A percentile compares a stretch with the other conserved stretches of the same genome.
Evolutionary conservation across 2,329 filamentous ascomycete genomes (phyloP).

Genomic region (Apiospora kogelbergensis): DNA sequence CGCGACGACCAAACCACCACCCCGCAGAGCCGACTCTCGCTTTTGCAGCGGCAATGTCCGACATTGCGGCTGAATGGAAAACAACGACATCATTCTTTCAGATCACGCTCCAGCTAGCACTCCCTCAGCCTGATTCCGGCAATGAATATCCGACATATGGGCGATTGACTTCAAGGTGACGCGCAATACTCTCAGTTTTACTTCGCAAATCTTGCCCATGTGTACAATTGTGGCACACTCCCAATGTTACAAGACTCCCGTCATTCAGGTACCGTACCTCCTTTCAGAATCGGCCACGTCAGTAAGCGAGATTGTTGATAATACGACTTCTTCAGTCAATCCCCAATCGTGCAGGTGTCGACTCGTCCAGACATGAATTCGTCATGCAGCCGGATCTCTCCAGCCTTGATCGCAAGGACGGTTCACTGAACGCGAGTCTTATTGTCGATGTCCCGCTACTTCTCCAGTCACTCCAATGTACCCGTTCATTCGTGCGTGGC

Average conservation of each 20-base stretch:
- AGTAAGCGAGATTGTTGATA: not conserved
- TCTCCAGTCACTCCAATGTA: not conserved
- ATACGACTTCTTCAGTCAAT: not conserved
- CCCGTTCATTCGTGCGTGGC: no score
- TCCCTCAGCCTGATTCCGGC: not conserved
- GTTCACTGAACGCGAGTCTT: not conserved
- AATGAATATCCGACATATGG: no score
- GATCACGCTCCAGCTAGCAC: not conserved
- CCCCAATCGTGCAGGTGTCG: not conserved
- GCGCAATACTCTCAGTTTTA: not conserved
- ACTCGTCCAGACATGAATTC: not conserved
- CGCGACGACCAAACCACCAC: not conserved
- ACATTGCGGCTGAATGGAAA: not conserved
- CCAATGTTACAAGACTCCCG: not conserved
- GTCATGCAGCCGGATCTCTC: not conserved
- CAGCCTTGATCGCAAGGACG: not conserved
- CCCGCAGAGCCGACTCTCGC: not conserved
- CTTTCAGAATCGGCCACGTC: not conserved
- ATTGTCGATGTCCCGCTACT: no score
- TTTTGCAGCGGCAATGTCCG: slow-evolving; percentile 1
- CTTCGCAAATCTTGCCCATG: not conserved
- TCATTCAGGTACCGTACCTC: not conserved
- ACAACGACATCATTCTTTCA: not conserved
- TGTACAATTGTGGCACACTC: not conserved
- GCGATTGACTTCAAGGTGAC: not conserved